A percentile compares a stretch with the other conserved stretches of the same genome.
Evolutionary conservation across 225 moss, liverwort and hornwort species (phyloP).

Genomic region (Physcomitrellopsis africana): DNA sequence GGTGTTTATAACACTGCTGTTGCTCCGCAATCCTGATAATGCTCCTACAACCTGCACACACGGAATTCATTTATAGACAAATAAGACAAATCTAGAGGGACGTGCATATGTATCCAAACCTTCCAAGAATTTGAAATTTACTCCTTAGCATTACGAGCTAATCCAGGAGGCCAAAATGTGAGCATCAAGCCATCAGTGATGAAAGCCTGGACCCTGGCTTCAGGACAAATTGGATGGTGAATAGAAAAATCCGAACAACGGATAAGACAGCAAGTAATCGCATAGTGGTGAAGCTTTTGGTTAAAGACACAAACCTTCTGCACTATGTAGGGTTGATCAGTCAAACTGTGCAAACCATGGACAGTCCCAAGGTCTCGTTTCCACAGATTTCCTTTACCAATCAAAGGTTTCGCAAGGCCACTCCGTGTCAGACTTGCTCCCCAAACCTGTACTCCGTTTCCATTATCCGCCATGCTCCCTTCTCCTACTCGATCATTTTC

Average conservation of each 20-base stretch:
- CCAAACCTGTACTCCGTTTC: conserved; percentile 55
- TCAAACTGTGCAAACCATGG: conserved; percentile 48
- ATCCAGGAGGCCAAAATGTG: too few species aligned
- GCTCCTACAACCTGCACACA: conserved; percentile 62
- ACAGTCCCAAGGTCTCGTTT: conserved; percentile 55
- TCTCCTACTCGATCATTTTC: conserved; percentile 36
- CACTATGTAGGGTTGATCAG: conserved; percentile 55
- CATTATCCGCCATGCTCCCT: conserved; percentile 38
- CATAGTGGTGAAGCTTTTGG: conserved; percentile 3
- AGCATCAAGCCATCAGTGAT: background rate
- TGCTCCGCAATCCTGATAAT: conserved; percentile 63
- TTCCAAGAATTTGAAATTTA: too few species aligned
- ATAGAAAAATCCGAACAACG: background rate
- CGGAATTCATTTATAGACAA: background rate
- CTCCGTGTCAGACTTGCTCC: conserved; percentile 55
- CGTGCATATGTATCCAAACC: too few species aligned
- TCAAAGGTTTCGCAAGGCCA: conserved; percentile 42
- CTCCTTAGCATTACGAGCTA: too few species aligned
- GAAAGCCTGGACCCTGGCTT: conserved; percentile 7
- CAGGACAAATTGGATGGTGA: background rate
- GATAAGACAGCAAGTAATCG: conserved; percentile 3
- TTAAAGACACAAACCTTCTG: conserved; percentile 46
- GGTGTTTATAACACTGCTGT: conserved; percentile 59
- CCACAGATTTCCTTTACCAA: conserved; percentile 52
- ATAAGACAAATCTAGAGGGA: too few species aligned